Evolutionary conservation across 805 yeast species (phyloP).

Genomic region (Ogataea ganodermae): DNA sequence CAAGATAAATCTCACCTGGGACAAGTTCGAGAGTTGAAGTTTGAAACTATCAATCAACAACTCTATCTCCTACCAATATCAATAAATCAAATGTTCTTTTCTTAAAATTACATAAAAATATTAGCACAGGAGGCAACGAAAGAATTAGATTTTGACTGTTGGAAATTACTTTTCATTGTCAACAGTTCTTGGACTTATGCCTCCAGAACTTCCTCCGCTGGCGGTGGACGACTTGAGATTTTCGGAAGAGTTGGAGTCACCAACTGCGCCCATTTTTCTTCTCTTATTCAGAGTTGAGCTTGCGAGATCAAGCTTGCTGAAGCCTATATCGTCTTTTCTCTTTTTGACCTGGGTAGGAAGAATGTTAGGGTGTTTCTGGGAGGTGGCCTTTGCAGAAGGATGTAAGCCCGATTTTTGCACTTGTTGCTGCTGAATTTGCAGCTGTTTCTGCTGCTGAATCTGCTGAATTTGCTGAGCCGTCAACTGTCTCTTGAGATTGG

Average conservation of each 20-base stretch:
- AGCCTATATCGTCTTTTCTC: conserved; percentile 15
- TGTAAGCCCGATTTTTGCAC: conserved; percentile 8
- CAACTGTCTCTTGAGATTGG: conserved; percentile 18
- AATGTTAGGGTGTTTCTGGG: conserved; percentile 7
- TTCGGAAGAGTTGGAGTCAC: conserved; percentile 3
- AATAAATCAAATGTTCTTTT: neutral
- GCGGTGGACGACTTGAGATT: conserved; percentile 7
- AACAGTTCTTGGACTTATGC: conserved; percentile 23
- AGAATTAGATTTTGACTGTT: neutral
- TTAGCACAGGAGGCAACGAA: neutral
- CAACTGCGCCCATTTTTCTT: conserved; percentile 26
- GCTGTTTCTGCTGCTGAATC: conserved; percentile 17
- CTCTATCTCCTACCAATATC: neutral
- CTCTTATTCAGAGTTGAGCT: conserved; percentile 39
- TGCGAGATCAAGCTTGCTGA: conserved; percentile 34
- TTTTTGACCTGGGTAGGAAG: conserved; percentile 8
- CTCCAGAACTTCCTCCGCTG: conserved; percentile 18
- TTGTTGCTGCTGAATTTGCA: conserved; percentile 17
- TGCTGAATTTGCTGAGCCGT: conserved; percentile 19
- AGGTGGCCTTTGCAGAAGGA: neutral
- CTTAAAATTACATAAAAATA: neutral
- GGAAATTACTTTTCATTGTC: conserved; percentile 13
- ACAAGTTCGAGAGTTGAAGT: neutral
- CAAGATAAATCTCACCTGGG: too few species aligned
- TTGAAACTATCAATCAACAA: too few species aligned